Percentiles rank a stretch among this genome's conserved stretches.
phyloP scores from a whole-genome alignment of 129 eudicot species.

The Tagetes erecta region DNA sequence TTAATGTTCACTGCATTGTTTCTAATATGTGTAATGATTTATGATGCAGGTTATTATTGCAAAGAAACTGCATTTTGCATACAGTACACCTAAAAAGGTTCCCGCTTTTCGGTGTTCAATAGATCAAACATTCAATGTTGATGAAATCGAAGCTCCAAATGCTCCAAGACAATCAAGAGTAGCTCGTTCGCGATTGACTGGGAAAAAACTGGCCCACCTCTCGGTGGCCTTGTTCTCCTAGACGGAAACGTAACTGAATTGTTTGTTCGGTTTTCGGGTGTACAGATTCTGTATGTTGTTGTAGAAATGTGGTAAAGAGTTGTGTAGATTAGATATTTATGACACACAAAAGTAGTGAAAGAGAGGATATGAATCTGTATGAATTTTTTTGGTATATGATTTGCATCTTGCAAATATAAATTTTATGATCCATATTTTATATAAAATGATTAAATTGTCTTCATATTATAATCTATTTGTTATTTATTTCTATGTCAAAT shows the following conservation, averaged over 20 bases:
- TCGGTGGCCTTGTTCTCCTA: conserved; percentile 64
- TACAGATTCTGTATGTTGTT: conserved; percentile 19
- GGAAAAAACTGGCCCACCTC: conserved; percentile 53
- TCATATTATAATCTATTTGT: too few relatives aligned
- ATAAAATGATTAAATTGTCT: too few relatives aligned
- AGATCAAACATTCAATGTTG: conserved; percentile 33
- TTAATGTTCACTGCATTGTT: neutral
- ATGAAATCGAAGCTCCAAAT: conserved; percentile 66
- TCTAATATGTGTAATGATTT: neutral
- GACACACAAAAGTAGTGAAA: neutral
- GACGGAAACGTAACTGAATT: conserved; percentile 23
- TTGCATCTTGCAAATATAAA: conserved; percentile 6
- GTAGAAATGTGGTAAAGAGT: conserved; percentile 19
- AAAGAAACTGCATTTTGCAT: conserved; percentile 68
- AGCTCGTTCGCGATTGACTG: conserved; percentile 47
- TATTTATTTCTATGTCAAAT: too few relatives aligned
- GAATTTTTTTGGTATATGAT: neutral
- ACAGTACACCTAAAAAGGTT: conserved; percentile 67
- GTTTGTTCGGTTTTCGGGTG: conserved; percentile 14
- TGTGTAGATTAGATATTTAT: conserved; percentile 16
- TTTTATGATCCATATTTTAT: too few relatives aligned
- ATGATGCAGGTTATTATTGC: conserved; percentile 67
- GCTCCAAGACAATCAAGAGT: conserved; percentile 69
- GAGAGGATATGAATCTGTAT: conserved; percentile 1
- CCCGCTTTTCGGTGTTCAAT: conserved; percentile 42